phyloP scores from a whole-genome alignment of 1,284 basidiomycete genomes.

The Leccinum pachyderme region DNA sequence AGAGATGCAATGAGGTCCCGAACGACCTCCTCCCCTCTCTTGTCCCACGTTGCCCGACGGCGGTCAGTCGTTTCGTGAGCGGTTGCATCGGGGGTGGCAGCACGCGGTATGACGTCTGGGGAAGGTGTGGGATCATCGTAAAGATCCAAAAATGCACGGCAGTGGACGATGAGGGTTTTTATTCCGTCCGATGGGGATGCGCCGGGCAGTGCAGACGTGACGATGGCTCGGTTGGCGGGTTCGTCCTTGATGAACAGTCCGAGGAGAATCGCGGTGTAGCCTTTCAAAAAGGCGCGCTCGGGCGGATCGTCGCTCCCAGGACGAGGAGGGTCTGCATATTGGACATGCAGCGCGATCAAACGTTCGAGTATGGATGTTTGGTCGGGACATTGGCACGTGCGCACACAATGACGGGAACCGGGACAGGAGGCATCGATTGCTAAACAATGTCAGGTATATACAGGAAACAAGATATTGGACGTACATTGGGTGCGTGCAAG shows the following conservation, averaged over 20 bases:
- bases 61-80: slow-evolving; percentile 6
- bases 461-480: slow-evolving; percentile 12
- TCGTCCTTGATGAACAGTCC: slow-evolving; percentile 61
- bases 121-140: slow-evolving; percentile 37
- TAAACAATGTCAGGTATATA: slow-evolving; percentile 17
- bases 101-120: not conserved
- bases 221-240: slow-evolving; percentile 40
- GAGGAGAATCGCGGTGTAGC: slow-evolving; percentile 69
- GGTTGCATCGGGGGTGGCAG: slow-evolving; percentile 3
- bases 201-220: slow-evolving; percentile 47
- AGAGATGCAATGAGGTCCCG: slow-evolving; percentile 52
- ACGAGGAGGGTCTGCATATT: slow-evolving; percentile 2
- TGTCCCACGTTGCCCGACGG: slow-evolving; percentile 25
- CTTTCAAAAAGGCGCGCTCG: slow-evolving; percentile 49
- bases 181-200: slow-evolving; percentile 38
- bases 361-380: slow-evolving; percentile 40
- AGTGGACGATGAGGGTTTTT: slow-evolving; percentile 48
- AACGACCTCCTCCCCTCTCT: slow-evolving; percentile 44
- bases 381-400: slow-evolving; percentile 47
- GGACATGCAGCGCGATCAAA: slow-evolving; percentile 15
- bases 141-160: slow-evolving; percentile 55
- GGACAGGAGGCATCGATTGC: slow-evolving; percentile 51
- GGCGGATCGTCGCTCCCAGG: slow-evolving; percentile 27
- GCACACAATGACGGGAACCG: slow-evolving; percentile 44
- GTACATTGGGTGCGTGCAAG: slow-evolving; percentile 47